Evolutionary conservation across 192 early-diverging fungal species (phyloP), one percentile per base, ranked within the genome.

Genomic region (Coemansia sp.): DNA sequence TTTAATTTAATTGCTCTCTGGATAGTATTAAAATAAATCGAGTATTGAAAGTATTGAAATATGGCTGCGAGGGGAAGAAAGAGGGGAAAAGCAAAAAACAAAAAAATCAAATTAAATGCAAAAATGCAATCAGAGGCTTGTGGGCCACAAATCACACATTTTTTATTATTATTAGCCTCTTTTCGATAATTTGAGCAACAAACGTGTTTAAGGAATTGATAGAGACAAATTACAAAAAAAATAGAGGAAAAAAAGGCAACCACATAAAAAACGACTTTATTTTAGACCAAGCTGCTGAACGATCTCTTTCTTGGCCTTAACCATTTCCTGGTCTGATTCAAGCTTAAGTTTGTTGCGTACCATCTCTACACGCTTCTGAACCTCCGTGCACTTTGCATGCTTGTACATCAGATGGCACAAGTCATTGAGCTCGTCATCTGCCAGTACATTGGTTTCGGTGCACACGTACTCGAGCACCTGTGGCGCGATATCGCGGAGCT

Each of bases 381-480:
- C 67, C 50, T 81, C 79, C n/a, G 73, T 58, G 63, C 79, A 81
- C 60, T 76, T 81, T 32, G 79, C 79, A 31, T 81, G 73, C 67
- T 81, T 81, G 49, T 69, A 81, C 79, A 81, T 81, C 36, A 81
- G 67, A 30, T 62, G 61, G 56, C 79, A 81, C 64, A 81, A 51
- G 50, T 81, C 79, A 36, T 82, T 69, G 29, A 82, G 79, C 60
- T 82, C 79, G 17, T 72, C 73, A 49, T 82, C 74, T 1, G 73
- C 74, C 63, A 82, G 28, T 0, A 62, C 56, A 38, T 82, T 82
- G 38, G 63, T 67, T 11, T 62, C 56, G 2, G 29, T 82, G 71
- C 79, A 82, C 63, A 82, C 79, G 20, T 66, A 69, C 65, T 61
- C 63, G 14, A 82, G 63, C 69, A 82, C 64, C 62, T 82, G 64